Evolutionary conservation across 2,329 filamentous ascomycete genomes (phyloP).

Genomic region (Beauveria asiatica): DNA sequence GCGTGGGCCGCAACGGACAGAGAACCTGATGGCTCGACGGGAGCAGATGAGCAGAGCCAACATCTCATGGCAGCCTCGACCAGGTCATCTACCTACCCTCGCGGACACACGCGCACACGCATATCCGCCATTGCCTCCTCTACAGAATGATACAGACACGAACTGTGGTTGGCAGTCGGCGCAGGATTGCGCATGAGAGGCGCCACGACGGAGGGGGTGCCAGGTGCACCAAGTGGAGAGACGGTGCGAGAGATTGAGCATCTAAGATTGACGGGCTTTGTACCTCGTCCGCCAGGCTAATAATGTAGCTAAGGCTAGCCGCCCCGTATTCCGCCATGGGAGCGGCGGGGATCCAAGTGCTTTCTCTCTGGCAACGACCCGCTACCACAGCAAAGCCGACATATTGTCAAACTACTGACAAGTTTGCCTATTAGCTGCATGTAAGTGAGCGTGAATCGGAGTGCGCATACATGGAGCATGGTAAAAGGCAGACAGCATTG

Average conservation of each 20-base stretch:
- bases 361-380: background rate
- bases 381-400: background rate
- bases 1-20: background rate
- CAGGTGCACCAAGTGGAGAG: slow-evolving; percentile 1
- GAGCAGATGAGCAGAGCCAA: slow-evolving; percentile 8
- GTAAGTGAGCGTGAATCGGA: background rate
- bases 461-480: background rate
- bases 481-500: background rate
- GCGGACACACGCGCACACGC: slow-evolving; percentile 4
- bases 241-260: background rate
- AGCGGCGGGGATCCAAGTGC: background rate
- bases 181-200: slow-evolving; percentile 4
- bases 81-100: background rate
- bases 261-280: slow-evolving; percentile 4
- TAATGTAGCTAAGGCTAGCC: background rate
- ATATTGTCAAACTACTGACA: background rate
- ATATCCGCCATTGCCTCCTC: slow-evolving; percentile 4
- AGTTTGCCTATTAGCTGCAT: background rate
- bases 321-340: background rate
- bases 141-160: background rate
- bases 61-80: background rate
- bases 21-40: slow-evolving; percentile 4
- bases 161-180: background rate
- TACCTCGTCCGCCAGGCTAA: background rate
- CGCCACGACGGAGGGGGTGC: background rate